Evolutionary conservation across 352 stramenopile species (phyloP).

Genomic region (Phytophthora melonis): DNA sequence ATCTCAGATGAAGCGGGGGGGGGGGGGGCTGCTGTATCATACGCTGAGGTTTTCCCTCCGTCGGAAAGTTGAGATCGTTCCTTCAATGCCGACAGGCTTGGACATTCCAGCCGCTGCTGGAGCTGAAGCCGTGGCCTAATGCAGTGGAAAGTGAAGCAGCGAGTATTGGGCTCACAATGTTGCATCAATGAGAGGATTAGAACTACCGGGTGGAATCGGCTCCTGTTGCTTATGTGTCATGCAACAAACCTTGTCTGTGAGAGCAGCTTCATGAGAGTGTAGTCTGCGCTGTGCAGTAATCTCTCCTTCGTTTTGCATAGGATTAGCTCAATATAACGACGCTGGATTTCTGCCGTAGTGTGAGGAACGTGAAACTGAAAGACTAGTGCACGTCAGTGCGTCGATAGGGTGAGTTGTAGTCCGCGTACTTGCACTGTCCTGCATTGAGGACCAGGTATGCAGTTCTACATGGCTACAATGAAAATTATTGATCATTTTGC

Average conservation of each 20-base stretch:
- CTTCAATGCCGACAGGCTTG: not conserved
- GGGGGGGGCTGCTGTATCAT: not conserved
- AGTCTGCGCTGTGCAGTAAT: not conserved
- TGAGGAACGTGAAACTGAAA: not conserved
- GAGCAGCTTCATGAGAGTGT: not conserved
- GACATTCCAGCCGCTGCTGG: not conserved
- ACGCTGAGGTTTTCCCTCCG: constrained; percentile 15
- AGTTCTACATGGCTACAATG: not conserved
- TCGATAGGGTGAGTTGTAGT: not conserved
- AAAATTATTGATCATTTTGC: not conserved
- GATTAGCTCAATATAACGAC: not conserved
- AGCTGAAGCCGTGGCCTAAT: not conserved
- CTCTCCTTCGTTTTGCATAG: not conserved
- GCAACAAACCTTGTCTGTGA: not conserved
- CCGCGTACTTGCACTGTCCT: not conserved
- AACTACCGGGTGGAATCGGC: not conserved
- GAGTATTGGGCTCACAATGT: not conserved
- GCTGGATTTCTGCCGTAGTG: not conserved
- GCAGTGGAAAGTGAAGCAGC: not conserved
- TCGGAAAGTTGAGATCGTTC: constrained; percentile 3
- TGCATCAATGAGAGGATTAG: no score
- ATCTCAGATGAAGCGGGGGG: constrained; percentile 2
- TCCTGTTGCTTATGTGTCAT: not conserved
- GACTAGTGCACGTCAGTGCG: not conserved
- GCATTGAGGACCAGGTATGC: no score